Evolutionary conservation across 106 monocot species (phyloP).

Genomic region (Acanthochlamys bracteata): DNA sequence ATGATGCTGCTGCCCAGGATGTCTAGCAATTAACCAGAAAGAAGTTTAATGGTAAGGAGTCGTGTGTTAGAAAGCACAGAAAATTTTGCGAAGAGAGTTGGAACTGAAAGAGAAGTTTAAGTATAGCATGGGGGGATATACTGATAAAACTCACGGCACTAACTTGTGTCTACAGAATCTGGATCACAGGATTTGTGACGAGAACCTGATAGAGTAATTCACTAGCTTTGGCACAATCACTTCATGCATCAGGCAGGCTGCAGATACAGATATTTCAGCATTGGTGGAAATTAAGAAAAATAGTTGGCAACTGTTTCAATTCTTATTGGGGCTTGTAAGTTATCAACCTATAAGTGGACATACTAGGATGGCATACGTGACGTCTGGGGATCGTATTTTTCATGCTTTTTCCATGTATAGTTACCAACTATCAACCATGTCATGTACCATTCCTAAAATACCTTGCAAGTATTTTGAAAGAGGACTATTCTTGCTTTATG

Average conservation of each 20-base stretch:
- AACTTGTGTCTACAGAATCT: too few species aligned
- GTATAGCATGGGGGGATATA: too few species aligned
- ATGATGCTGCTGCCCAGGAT: background rate
- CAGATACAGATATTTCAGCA: conserved; percentile 97
- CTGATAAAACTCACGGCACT: too few species aligned
- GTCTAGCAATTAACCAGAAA: too few species aligned
- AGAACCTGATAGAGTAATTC: too few species aligned
- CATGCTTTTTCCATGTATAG: conserved; percentile 91
- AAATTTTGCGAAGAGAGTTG: too few species aligned
- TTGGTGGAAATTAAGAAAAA: conserved; percentile 93
- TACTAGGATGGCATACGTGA: conserved; percentile 73
- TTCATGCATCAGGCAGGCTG: conserved; percentile 44
- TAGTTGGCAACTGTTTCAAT: conserved; percentile 85
- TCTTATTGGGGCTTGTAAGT: conserved; percentile 89
- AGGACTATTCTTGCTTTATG: conserved; percentile 54
- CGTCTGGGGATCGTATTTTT: conserved; percentile 75
- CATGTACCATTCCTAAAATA: conserved; percentile 81
- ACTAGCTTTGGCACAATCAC: too few species aligned
- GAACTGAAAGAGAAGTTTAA: too few species aligned
- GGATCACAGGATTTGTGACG: too few species aligned
- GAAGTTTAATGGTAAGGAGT: too few species aligned
- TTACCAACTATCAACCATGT: conserved; percentile 82
- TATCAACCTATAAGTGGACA: conserved; percentile 95
- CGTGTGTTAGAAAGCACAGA: too few species aligned
- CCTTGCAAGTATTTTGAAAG: conserved; percentile 67